These are phyloP conservation scores for Penicillium sp. DNA, from an alignment of 2,329 filamentous ascomycete species.

Conservation along the genomic window DNA sequence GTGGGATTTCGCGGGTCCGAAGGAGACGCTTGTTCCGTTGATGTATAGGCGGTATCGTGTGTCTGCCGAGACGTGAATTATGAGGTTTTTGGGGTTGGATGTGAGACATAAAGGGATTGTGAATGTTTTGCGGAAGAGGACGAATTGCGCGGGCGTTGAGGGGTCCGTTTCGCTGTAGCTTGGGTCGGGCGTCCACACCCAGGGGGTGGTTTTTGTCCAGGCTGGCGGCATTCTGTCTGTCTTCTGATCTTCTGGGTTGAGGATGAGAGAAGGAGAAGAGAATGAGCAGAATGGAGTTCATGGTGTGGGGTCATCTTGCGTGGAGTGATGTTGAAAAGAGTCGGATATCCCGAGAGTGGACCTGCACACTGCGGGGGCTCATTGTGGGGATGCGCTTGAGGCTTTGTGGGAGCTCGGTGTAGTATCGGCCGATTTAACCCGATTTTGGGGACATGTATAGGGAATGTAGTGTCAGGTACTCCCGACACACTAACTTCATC, in stretches of 20 bases:
- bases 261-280: not conserved
- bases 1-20: slow-evolving; percentile 15
- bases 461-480: not conserved
- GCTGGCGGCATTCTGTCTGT: not conserved
- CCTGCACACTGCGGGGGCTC: not conserved
- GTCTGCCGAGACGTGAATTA: slow-evolving; percentile 16
- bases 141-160: not conserved
- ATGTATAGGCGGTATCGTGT: slow-evolving; percentile 18
- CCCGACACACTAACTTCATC: no score
- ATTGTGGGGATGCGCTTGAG: not conserved
- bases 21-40: slow-evolving; percentile 11
- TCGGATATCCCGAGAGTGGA: not conserved
- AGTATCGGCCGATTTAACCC: not conserved
- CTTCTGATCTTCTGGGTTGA: not conserved
- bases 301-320: not conserved
- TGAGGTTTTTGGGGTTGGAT: no score
- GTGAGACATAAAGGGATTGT: no score
- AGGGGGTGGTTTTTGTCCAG: slow-evolving; percentile 7
- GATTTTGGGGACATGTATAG: not conserved
- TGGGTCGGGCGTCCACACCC: slow-evolving; percentile 11
- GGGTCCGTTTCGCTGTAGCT: slow-evolving; percentile 1
- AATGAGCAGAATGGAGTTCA: not conserved
- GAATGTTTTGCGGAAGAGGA: slow-evolving; percentile 16
- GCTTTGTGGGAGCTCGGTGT: not conserved
- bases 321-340: not conserved